A percentile compares a stretch with the other conserved stretches of the same genome.
phyloP scores from a whole-genome alignment of 345 rosid genomes.

The Aurinia saxatilis region DNA sequence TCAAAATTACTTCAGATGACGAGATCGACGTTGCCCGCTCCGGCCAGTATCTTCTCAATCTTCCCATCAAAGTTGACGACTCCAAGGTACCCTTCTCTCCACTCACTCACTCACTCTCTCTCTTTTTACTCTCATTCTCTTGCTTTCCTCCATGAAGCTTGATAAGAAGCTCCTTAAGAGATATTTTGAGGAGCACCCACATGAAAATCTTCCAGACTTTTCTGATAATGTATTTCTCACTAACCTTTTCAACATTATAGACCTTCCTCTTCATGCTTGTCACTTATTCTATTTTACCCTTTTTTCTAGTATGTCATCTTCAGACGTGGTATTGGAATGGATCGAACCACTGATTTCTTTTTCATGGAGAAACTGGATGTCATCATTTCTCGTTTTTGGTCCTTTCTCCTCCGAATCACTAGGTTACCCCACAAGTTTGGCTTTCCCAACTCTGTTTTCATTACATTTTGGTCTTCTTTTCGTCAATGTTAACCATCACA shows the following conservation, averaged over 20 bases:
- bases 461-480: not conserved
- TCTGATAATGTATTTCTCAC: slow-evolving; percentile 60
- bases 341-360: slow-evolving; percentile 70
- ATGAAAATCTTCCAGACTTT: slow-evolving; percentile 68
- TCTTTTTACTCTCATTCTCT: not conserved
- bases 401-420: slow-evolving; percentile 50
- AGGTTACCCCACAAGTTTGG: slow-evolving; percentile 41
- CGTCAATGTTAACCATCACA: slow-evolving; percentile 6
- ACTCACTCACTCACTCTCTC: not conserved
- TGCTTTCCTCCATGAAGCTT: slow-evolving; percentile 50
- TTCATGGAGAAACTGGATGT: slow-evolving; percentile 81
- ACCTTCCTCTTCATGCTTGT: not conserved
- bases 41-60: slow-evolving; percentile 87
- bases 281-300: not conserved
- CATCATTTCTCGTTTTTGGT: slow-evolving; percentile 75
- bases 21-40: slow-evolving; percentile 86
- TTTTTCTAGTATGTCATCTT: slow-evolving; percentile 67
- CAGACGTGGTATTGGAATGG: slow-evolving; percentile 89
- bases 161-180: slow-evolving; percentile 71
- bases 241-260: not conserved
- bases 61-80: slow-evolving; percentile 86
- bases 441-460: not conserved
- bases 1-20: slow-evolving; percentile 66
- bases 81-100: slow-evolving; percentile 68
- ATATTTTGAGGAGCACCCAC: slow-evolving; percentile 63